Percentiles rank a stretch among this genome's conserved stretches.
phyloP scores from a whole-genome alignment of 1,139 yeast genomes.

The Lodderomyces metapsilosis region DNA sequence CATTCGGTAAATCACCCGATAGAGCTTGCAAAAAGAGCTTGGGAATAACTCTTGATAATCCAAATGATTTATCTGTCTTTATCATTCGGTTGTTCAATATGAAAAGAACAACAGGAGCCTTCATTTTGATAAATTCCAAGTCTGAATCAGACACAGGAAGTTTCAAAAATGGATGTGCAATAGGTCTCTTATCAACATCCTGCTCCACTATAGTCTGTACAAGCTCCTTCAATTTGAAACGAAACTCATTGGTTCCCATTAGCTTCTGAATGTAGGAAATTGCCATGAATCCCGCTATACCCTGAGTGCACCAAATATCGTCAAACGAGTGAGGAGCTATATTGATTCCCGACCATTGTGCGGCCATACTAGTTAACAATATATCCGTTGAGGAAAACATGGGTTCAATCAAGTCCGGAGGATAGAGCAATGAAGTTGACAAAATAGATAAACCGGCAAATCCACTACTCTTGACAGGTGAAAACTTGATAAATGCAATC shows the following conservation, averaged over 20 bases:
- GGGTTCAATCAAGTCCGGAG: constrained; percentile 78
- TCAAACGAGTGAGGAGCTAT: constrained; percentile 78
- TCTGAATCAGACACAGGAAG: constrained; percentile 67
- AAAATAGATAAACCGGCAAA: constrained; percentile 79
- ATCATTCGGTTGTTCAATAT: constrained; percentile 92
- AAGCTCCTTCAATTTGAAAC: constrained; percentile 63
- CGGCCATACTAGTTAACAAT: constrained; percentile 68
- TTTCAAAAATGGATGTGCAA: constrained; percentile 64
- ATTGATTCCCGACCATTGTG: constrained; percentile 94
- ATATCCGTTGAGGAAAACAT: constrained; percentile 67
- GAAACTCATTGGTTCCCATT: constrained; percentile 82
- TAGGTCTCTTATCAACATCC: constrained; percentile 81
- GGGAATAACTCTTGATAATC: constrained; percentile 87
- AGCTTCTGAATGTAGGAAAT: constrained; percentile 63
- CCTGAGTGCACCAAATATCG: constrained; percentile 91
- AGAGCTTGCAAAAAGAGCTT: constrained; percentile 89
- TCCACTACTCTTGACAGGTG: constrained; percentile 33
- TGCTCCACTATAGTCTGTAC: constrained; percentile 66
- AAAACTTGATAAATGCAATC: constrained; percentile 68
- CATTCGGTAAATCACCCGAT: constrained; percentile 87
- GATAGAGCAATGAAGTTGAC: constrained; percentile 66
- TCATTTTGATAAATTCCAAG: constrained; percentile 64
- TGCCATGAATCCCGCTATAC: constrained; percentile 84
- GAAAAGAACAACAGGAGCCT: constrained; percentile 82
- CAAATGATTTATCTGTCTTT: constrained; percentile 91